Evolutionary conservation across 2,329 filamentous ascomycete genomes (phyloP), one percentile per base, ranked within the genome.

Genomic region (Hirsutella minnesotensis): DNA sequence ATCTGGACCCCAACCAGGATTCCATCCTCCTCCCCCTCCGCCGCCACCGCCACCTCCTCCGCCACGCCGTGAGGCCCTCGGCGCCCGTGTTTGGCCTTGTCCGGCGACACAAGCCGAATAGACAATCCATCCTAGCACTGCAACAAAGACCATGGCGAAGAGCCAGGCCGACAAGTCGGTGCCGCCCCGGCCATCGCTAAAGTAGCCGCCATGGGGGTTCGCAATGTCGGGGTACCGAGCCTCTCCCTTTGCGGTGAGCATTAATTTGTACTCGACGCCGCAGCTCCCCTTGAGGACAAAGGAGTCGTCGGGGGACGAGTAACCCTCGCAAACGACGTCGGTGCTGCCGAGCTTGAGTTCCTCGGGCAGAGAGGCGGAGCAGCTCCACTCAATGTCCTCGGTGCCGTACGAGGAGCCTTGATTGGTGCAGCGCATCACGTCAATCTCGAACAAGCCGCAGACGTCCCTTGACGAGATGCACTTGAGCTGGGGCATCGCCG

Each of bases 251-350:
- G 82, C 78, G 1, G 89, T 96, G 41, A 96, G 67, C 0, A 83
- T 61, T 7, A 96, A 64, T 13, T 82, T 73, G 62, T 96, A 96
- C 64, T 95, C 86, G 20, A 95, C 89, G 13, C 84, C 92, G 63
- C 90, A 96, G 60, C 85, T 92, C 19, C 92, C 92, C 55, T 85
- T 88, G 42, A 96, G 66, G n/a, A 96, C 75, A 60, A 87, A 94
- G 0, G 79, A 78, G 59, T 96, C 92, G 38, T 90, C 77, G 1
- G 81, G 64, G 13, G 68, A 71, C 45, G 75, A 68, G 64, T 95
- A 96, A 10, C 92, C 90, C 58, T 98, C 90, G 62, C 92, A 98
- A 10, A 88, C 70, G 43, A 96, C 90, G 48, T 96, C 89, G 10
- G 90, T 95, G 47, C 76, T 74, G 44, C 86, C 89, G 22, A 96